A percentile compares a stretch with the other conserved stretches of the same genome.
Conservation (phyloP, 805 yeast species). For the Barnettozyma wickerhamii region DNA sequence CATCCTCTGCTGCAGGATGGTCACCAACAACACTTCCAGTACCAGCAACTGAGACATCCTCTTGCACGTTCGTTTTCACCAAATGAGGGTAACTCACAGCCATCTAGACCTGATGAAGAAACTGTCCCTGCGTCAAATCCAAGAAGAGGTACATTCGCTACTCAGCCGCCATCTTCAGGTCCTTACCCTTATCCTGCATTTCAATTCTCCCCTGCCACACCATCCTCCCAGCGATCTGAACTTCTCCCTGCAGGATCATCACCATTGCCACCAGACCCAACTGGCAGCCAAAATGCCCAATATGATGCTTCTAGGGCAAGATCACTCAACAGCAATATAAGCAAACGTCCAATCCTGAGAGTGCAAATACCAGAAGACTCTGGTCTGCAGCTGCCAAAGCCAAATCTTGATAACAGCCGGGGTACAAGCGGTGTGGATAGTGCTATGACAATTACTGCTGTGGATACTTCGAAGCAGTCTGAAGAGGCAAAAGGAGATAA, state of each 20-base stretch:
- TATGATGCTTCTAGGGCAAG: conserved; percentile 19
- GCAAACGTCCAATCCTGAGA: conserved; percentile 23
- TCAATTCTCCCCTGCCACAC: conserved; percentile 14
- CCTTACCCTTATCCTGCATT: conserved; percentile 7
- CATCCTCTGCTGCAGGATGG: conserved; percentile 5
- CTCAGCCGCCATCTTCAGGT: neutral
- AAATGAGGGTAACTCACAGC: conserved; percentile 2
- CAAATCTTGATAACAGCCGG: neutral
- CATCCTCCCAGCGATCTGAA: conserved; percentile 10
- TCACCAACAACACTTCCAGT: conserved; percentile 6
- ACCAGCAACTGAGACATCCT: conserved; percentile 7
- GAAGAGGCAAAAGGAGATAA: conserved; percentile 8
- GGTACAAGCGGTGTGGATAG: conserved; percentile 11
- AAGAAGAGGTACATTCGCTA: conserved; percentile 1
- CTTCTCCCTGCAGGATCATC: conserved; percentile 6
- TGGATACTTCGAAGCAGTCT: conserved; percentile 10
- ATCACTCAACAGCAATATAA: conserved; percentile 20
- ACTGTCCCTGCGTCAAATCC: conserved; percentile 7
- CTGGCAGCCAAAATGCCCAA: neutral
- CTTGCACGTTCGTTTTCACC: neutral
- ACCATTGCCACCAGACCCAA: conserved; percentile 7
- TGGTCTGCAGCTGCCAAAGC: conserved; percentile 1
- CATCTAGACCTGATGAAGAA: neutral
- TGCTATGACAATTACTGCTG: conserved; percentile 16
- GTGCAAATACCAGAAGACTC: conserved; percentile 24